Evolutionary conservation across 768 basidiomycete species (phyloP).

Genomic region (Tephrocybe sp.): DNA sequence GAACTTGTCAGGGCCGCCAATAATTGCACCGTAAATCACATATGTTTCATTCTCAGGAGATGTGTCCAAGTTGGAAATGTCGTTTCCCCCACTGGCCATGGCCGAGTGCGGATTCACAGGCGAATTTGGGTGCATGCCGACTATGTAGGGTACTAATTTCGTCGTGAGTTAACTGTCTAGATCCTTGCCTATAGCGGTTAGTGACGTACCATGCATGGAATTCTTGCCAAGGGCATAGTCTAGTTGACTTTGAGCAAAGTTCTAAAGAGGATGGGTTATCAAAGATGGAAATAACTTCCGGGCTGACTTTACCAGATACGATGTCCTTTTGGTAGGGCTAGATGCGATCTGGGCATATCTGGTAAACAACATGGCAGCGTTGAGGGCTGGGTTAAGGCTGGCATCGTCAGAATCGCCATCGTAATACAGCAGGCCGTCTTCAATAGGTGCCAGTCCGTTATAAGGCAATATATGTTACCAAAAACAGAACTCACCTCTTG

Average conservation of each 20-base stretch:
- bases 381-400: conserved; percentile 83
- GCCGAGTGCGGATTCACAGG: conserved; percentile 90
- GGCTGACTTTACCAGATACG: conserved; percentile 51
- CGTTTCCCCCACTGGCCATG: conserved; percentile 78
- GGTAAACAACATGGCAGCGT: conserved; percentile 78
- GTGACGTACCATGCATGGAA: conserved; percentile 71
- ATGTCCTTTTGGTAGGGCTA: conserved; percentile 47
- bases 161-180: neutral
- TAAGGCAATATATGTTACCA: neutral
- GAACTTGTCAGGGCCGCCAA: conserved; percentile 79
- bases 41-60: conserved; percentile 70
- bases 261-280: conserved; percentile 32
- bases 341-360: conserved; percentile 77
- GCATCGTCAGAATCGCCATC: conserved; percentile 80
- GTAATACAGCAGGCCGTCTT: conserved; percentile 81
- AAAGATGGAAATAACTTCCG: neutral
- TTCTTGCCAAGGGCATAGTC: conserved; percentile 86
- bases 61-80: conserved; percentile 67
- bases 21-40: conserved; percentile 81
- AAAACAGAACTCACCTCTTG: conserved; percentile 54
- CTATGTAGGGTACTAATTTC: conserved; percentile 70
- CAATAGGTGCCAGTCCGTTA: neutral
- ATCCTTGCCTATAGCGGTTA: neutral
- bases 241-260: conserved; percentile 73
- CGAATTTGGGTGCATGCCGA: conserved; percentile 88